phyloP scores from a whole-genome alignment of 106 monocot species.

The Allium sativum region DNA sequence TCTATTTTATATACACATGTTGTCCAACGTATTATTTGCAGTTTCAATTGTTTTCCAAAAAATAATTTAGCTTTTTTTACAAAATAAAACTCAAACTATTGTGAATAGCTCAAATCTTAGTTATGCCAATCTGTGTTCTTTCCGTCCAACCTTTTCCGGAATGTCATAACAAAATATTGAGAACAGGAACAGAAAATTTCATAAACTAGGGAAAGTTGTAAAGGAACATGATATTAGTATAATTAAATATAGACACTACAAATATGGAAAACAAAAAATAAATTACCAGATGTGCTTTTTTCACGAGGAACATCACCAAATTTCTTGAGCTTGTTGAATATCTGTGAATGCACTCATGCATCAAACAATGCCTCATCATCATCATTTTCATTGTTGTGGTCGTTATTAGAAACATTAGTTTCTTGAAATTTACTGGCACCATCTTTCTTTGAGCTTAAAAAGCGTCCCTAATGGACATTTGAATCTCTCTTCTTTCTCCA shows the following conservation, averaged over 20 bases:
- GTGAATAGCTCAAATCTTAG: conserved; percentile 20
- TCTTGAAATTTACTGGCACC: conserved; percentile 24
- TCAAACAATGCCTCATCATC: conserved; percentile 66
- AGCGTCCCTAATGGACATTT: conserved; percentile 56
- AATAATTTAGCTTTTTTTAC: too few relatives aligned
- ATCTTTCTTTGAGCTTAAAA: conserved; percentile 54
- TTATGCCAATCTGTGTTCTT: conserved; percentile 17
- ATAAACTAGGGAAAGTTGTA: too few relatives aligned
- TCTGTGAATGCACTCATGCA: conserved; percentile 62
- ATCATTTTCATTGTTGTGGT: conserved; percentile 29
- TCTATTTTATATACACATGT: too few relatives aligned
- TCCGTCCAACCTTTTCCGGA: conserved; percentile 33
- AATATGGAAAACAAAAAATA: neutral
- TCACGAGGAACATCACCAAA: conserved; percentile 40
- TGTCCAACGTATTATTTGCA: too few relatives aligned
- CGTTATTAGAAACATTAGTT: conserved; percentile 10
- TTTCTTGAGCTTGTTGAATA: conserved; percentile 63
- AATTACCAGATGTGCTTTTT: conserved; percentile 36
- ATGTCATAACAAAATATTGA: neutral
- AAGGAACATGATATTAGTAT: too few relatives aligned
- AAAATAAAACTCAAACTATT: neutral
- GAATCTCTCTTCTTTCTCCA: conserved; percentile 51
- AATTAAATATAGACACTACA: neutral
- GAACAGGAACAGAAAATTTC: too few relatives aligned
- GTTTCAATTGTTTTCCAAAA: too few relatives aligned